These are phyloP conservation scores for Candida golubevii DNA, from an alignment of 805 yeast species.

Conservation along the genomic window DNA sequence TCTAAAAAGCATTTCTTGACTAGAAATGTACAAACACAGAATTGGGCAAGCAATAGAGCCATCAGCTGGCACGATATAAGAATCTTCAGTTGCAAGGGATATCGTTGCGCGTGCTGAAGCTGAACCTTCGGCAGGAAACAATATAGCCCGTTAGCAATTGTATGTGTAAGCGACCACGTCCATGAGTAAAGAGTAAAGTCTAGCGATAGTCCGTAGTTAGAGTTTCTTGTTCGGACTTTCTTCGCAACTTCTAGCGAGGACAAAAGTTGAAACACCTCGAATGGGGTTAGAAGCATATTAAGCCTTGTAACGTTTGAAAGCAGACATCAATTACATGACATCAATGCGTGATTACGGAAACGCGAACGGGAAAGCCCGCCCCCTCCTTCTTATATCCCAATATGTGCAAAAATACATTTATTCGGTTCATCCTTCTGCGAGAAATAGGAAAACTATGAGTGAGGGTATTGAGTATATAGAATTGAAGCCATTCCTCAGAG, in stretches of 20 bases:
- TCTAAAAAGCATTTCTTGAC: conserved; percentile 1
- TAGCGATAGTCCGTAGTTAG: conserved; percentile 8
- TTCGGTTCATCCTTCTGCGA: too few species aligned
- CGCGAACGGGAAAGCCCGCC: too few species aligned
- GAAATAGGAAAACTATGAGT: too few species aligned
- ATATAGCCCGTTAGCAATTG: conserved; percentile 8
- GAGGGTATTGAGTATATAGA: too few species aligned
- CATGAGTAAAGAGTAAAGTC: conserved; percentile 13
- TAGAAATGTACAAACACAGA: neutral
- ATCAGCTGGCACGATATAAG: neutral
- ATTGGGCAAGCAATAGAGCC: neutral
- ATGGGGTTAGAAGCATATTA: conserved; percentile 2
- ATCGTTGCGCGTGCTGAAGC: conserved; percentile 9
- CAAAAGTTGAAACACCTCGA: conserved; percentile 7
- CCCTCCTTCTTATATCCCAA: too few species aligned
- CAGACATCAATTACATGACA: too few species aligned
- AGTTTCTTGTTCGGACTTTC: conserved; percentile 1
- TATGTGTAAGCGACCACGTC: conserved; percentile 8
- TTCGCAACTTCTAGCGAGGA: conserved; percentile 5
- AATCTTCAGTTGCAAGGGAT: conserved; percentile 10
- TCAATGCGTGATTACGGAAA: too few species aligned
- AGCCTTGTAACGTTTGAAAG: too few species aligned
- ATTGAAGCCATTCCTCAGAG: too few species aligned
- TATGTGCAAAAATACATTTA: too few species aligned
- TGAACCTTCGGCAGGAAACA: conserved; percentile 6